Base-by-base conservation (phyloP, 2,329 filamentous ascomycete species). In the Colletotrichum cordylinicola region DNA sequence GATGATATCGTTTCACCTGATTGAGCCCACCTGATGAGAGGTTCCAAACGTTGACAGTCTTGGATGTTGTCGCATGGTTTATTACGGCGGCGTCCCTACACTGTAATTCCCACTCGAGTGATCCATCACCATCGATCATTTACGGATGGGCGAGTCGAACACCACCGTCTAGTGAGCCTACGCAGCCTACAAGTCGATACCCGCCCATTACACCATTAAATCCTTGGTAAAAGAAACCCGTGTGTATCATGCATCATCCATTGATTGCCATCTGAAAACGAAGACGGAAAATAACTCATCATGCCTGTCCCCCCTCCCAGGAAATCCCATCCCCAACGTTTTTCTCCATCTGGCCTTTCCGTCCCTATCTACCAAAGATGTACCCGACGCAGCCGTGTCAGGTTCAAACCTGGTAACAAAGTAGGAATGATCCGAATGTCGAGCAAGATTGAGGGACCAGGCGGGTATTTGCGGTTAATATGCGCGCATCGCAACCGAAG, bases 381-480 rank as follows among this genome's bases (percentile, higher is more conserved):
- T 75, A 52, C 74, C 70, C 61, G 37, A 58, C 72, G 67, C 72
- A 60, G 56, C 27, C 16, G 68, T 68, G 67, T 66, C 37, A 27
- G 61, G 74, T 62, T 31, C 72, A 68, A 52, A 31, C 29, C 74
- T 68, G 67, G 58, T 55, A 43, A 56, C 79, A 74, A 78, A 78
- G 78, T 79, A 79, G 78, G 78, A 75, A 77, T 65, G 60, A 78
- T 66, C 52, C 29, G 61, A 61, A 70, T 62, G 75, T 56, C 33
- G 39, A 76, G 64, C 73, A 80, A 79, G 78, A 80, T 78, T 81
- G 76, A 74, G 78, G 78, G 80, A 81, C 80, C 81, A 83, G 80
- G 81, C 79, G 83, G 83, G 83, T 86, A 85, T 86, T 86, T 85
- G 81, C 85, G 84, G 82, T 81, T 84, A 84, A 82, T 81, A 85